Base-by-base conservation (phyloP, 2,329 filamentous ascomycete species). In the Ceratocystis alfenasii region DNA sequence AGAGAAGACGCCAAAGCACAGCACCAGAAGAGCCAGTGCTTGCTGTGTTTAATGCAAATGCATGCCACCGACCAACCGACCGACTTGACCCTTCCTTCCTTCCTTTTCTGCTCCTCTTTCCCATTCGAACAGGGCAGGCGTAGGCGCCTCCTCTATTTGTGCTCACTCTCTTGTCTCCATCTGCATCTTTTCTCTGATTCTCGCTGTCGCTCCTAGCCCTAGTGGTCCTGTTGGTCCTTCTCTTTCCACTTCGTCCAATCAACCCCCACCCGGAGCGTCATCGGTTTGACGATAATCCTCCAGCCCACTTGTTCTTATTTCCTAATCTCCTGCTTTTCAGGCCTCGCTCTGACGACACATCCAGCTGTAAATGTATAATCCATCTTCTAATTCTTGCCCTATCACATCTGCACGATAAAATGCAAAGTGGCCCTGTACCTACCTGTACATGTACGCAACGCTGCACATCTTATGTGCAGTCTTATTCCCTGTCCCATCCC, bases 61-160 rank as follows among this genome's bases (percentile, higher is more conserved):
- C 48, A 48, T 17, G 48, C 20, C n/a, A 50, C 48, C 48, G 20
- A 50, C 48, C 36, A 41, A 12, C 36, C 36, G 36, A 15, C 36
- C 36, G 36, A 41, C 36, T 15, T 41, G 36, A 41, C 48, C 48
- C 48, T 50, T 50, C 48, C n/a, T 33, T 50, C 61, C 22, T 48
- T 25, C 44, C 17, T 17, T 28, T 20, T 8, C 53, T 45, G 5
- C 12, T 33, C 36, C 36, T 41, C 36, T 41, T 41, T 15, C 36
- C 36, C 45, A 36, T 36, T 55, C 63, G 53, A 65, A 65, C 53
- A 65, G 63, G 63, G 63, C 63, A 65, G 53, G 36, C 63, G 63
- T 41, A 65, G 63, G 63, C 63, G 63, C 63, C 61, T 63, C 61
- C 46, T 63, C n/a, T 12, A n/a, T 25, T 60, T n/a, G 25, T 30